Evolutionary conservation across 192 early-diverging fungal genomes (phyloP), one percentile per base, ranked within the genome.

Genomic region (Coemansia guatemalensis): DNA sequence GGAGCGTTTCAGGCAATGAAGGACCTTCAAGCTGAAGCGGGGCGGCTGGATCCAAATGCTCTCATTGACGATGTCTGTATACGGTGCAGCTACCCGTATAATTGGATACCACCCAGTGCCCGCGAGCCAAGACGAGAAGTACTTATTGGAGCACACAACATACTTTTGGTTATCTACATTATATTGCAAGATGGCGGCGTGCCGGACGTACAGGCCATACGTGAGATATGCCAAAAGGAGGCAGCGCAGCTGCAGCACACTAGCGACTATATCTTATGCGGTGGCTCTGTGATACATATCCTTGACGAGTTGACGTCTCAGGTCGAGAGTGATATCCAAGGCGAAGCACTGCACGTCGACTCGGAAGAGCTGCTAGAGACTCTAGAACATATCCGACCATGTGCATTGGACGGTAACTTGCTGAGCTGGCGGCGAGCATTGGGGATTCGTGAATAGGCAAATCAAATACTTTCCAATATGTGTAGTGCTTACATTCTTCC

Each of bases 1-100:
- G 77, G 72, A 0, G 68, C 55, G 18, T 51, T 71, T 8, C 77
- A 80, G 29, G 68, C 72, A 24, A 80, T 80, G 72, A n/a, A 64
- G 21, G 72, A 74, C 56, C 58, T 80, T 12, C 56, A 44, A 11
- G 14, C 48, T 11, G 77, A 74, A 32, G 59, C 55, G 21, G 53
- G 65, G 53, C 56, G 30, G 20, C 69, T 65, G 8, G 68, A 62
- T 1, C 62, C 72, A 29, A 48, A 57, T 24, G 30, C 49, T 0
- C 17, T 23, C 17, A 52, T 74, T 11, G 68, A 66, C 60, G 64
- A 63, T 12, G 52, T 58, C n/a, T 47, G 54, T 32, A 14, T 58
- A 18, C 64, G 64, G 3, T 67, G 68, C 32, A 58, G 53, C 20
- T 80, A 80, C 22, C 77, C 77, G 24, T 74, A 65, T 55, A 80